phyloP scores from a whole-genome alignment of 176 grass and related monocot genomes.

The Eleusine coracana region DNA sequence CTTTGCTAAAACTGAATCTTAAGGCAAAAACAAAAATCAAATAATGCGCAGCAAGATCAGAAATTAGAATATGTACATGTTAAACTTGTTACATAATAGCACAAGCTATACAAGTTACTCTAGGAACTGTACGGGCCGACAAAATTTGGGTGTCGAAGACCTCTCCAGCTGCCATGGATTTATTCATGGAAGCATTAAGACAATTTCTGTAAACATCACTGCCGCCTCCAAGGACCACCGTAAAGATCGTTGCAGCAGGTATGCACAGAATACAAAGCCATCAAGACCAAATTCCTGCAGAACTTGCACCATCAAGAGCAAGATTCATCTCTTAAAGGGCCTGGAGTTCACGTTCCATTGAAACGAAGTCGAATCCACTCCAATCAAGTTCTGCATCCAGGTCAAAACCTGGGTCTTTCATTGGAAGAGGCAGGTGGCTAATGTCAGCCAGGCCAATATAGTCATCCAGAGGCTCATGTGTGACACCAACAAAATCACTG shows the following conservation, averaged over 20 bases:
- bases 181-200: neutral
- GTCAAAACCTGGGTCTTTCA: constrained; percentile 27
- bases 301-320: neutral
- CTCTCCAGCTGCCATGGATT: neutral
- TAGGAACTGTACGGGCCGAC: constrained; percentile 24
- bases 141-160: constrained; percentile 21
- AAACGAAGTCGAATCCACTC: constrained; percentile 35
- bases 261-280: neutral
- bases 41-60: neutral
- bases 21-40: neutral
- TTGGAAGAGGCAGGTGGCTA: constrained; percentile 45
- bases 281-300: neutral
- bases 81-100: neutral
- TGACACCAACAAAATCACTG: constrained; percentile 27
- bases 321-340: constrained; percentile 27
- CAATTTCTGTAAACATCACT: neutral
- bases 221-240: no score
- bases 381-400: constrained; percentile 42
- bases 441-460: constrained; percentile 55
- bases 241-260: no score
- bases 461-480: constrained; percentile 28
- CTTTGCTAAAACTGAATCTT: neutral
- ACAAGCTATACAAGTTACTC: constrained; percentile 16
- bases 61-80: neutral
- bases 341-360: constrained; percentile 28